phyloP scores from a whole-genome alignment of 306 rosid species.

The Leucaena leucocephala region DNA sequence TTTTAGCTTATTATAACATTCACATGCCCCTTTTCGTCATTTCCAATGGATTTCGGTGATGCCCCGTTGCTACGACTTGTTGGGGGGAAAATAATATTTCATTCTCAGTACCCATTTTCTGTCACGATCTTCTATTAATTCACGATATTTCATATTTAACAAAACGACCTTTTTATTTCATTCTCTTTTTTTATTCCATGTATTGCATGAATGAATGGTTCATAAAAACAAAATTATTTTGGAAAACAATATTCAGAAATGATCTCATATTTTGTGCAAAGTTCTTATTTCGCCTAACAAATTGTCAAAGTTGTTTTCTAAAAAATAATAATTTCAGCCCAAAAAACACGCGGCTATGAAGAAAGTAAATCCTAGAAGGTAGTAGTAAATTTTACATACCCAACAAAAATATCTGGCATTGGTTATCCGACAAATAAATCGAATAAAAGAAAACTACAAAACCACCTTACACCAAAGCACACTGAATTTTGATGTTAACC shows the following conservation, averaged over 20 bases:
- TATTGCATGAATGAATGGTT: background rate
- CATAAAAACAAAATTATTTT: background rate
- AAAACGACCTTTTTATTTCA: too few relatives aligned
- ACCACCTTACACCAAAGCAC: constrained; percentile 9
- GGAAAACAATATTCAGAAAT: background rate
- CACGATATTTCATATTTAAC: too few relatives aligned
- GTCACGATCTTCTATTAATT: background rate
- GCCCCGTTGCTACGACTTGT: background rate
- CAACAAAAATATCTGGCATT: constrained; percentile 8
- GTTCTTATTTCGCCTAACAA: background rate
- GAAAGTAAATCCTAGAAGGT: too few relatives aligned
- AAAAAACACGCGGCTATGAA: too few relatives aligned
- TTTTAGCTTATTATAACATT: too few relatives aligned
- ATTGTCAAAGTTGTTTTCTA: background rate
- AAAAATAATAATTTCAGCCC: too few relatives aligned
- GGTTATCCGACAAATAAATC: constrained; percentile 7
- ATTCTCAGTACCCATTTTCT: background rate
- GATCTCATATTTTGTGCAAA: background rate
- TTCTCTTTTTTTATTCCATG: background rate
- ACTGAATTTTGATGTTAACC: constrained; percentile 20
- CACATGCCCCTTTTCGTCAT: background rate
- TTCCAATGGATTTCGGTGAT: background rate
- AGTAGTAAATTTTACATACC: background rate
- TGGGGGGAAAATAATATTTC: too few relatives aligned
- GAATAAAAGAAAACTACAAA: constrained; percentile 31